A percentile compares a stretch with the other conserved stretches of the same genome.
Evolutionary conservation across 768 basidiomycete genomes (phyloP).

Genomic region (Suillus brevipes): DNA sequence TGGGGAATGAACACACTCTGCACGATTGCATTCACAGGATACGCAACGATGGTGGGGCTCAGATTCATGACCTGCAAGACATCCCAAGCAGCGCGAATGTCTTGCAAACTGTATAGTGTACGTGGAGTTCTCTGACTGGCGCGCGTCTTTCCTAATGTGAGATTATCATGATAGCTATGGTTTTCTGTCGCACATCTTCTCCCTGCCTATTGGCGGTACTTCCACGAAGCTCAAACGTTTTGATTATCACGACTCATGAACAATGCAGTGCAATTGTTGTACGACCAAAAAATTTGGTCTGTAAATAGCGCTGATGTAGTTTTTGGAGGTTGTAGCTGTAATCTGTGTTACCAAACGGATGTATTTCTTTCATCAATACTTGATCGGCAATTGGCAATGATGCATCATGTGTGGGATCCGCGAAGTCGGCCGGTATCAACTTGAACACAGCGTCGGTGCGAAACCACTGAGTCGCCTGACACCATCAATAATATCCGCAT

Average conservation of each 20-base stretch:
- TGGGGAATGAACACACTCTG: constrained; percentile 21
- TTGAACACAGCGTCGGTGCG: neutral
- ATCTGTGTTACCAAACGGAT: neutral
- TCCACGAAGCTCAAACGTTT: neutral
- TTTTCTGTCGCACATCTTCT: constrained; percentile 12
- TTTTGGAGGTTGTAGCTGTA: neutral
- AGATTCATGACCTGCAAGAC: constrained; percentile 22
- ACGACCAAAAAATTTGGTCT: neutral
- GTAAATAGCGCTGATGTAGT: neutral
- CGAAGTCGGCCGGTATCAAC: neutral
- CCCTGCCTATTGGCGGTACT: constrained; percentile 13
- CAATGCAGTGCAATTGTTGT: neutral
- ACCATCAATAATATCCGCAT: neutral
- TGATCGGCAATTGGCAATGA: neutral
- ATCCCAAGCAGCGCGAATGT: constrained; percentile 19
- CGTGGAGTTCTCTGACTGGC: constrained; percentile 6
- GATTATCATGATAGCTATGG: constrained; percentile 4
- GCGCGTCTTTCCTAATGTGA: neutral
- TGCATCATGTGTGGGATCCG: neutral
- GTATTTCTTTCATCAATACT: neutral
- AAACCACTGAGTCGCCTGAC: neutral
- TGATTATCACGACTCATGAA: neutral
- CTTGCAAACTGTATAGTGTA: constrained; percentile 26
- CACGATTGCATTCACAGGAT: constrained; percentile 17
- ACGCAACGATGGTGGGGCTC: constrained; percentile 18